Evolutionary conservation across 495 filamentous ascomycete genomes (phyloP), one percentile per base, ranked within the genome.

Genomic region (Bacidia rubella): DNA sequence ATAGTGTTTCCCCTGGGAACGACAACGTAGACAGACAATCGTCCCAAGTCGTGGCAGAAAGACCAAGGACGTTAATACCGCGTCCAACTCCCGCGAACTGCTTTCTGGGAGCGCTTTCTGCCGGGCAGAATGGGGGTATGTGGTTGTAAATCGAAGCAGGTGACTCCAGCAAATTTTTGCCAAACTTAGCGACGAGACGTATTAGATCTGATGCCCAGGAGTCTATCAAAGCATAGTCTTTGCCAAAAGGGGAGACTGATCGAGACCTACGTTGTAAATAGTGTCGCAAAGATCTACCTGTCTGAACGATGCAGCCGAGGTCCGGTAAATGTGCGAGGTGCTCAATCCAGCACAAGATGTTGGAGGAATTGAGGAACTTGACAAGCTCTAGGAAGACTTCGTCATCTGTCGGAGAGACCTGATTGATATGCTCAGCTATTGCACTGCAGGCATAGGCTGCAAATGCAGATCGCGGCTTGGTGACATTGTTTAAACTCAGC

Each of bases 271-370:
- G 32, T 15, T 42, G 49, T 11, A 63, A 26, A 49, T 64, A 70
- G 1, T 47, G 49, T 50, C 54, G 57, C 1, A 72, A 46, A 41
- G 61, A 45, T 41, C 60, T 64, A 9, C 62, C 62, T 15, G 64
- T 57, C 10, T 49, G 61, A 44, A 62, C 62, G 3, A 72, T 40
- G 9, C 29, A 43, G 22, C 32, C 51, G 24, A 70, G 56, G 25
- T 66, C 54, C 43, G 52, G 12, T 2, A 25, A 52, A 19, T 52
- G 32, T 4, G 64, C 65, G 42, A 68, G 45, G 42, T 54, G 32
- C 54, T 72, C 68, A 7, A 72, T 66, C 65, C 67, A 72, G 1
- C 62, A 57, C 0, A 69, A 53, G 1, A 66, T 55, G 51, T 67
- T 68, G 1, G 15, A 32, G 20, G 56, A 59, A 15, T 57, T 49